Evolutionary conservation across 1,284 basidiomycete species (phyloP).

Genomic region (Ustilago xerochloae): DNA sequence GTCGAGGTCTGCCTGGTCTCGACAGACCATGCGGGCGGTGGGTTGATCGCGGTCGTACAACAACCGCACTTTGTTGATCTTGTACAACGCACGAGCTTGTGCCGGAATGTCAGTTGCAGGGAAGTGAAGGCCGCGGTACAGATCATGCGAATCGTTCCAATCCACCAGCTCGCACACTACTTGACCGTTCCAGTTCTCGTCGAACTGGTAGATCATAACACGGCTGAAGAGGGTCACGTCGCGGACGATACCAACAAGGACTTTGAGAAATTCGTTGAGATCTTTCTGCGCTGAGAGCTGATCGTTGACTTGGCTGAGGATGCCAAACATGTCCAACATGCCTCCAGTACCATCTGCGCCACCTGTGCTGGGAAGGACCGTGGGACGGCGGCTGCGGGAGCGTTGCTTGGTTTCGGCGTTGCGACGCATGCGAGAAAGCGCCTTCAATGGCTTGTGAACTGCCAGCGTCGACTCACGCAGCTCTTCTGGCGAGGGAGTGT

Average conservation of each 20-base stretch:
- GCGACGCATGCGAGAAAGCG: conserved; percentile 74
- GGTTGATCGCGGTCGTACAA: conserved; percentile 82
- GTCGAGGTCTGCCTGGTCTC: conserved; percentile 77
- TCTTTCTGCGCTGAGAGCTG: conserved; percentile 80
- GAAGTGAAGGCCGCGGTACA: conserved; percentile 82
- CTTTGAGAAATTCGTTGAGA: conserved; percentile 79
- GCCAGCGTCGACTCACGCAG: conserved; percentile 81
- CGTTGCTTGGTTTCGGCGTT: conserved; percentile 35
- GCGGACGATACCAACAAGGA: conserved; percentile 82
- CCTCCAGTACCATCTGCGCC: conserved; percentile 36
- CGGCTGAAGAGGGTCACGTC: conserved; percentile 74
- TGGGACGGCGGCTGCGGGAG: conserved; percentile 27
- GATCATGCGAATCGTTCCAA: conserved; percentile 81
- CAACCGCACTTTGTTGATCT: conserved; percentile 80
- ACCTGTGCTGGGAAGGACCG: conserved; percentile 29
- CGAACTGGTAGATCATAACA: conserved; percentile 88
- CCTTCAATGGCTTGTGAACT: conserved; percentile 78
- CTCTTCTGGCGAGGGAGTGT: conserved; percentile 68
- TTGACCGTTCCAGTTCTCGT: conserved; percentile 75
- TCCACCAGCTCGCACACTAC: conserved; percentile 86
- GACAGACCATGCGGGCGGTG: conserved; percentile 81
- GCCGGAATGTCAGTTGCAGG: conserved; percentile 74
- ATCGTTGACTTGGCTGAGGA: conserved; percentile 85
- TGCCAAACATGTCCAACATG: conserved; percentile 67
- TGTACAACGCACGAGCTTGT: conserved; percentile 74